Percentiles rank a stretch among this genome's conserved stretches.
Conservation (phyloP, 257 asterid genomes). For the Solanum rostratum region DNA sequence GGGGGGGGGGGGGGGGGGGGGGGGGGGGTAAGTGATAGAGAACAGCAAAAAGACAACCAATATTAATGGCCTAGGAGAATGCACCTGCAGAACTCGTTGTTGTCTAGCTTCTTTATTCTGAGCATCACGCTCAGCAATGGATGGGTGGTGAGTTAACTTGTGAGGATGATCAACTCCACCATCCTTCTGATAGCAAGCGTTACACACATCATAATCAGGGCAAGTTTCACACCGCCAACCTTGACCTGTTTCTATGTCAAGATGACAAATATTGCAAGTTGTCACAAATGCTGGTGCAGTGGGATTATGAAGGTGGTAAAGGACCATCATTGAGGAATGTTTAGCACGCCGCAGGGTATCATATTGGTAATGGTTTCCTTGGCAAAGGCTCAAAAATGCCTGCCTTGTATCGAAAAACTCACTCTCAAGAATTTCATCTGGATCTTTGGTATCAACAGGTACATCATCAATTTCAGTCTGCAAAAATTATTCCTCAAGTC, state of each 20-base stretch:
- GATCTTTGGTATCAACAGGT: slow-evolving; percentile 73
- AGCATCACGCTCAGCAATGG: slow-evolving; percentile 69
- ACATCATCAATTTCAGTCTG: slow-evolving; percentile 66
- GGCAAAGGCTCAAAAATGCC: slow-evolving; percentile 94
- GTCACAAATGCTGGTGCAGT: slow-evolving; percentile 93
- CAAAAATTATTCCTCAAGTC: slow-evolving; percentile 12
- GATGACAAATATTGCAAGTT: slow-evolving; percentile 57
- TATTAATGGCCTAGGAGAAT: not conserved
- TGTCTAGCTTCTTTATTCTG: slow-evolving; percentile 93
- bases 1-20: not conserved
- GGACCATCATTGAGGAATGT: slow-evolving; percentile 98
- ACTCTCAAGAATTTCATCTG: slow-evolving; percentile 83
- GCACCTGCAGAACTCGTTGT: slow-evolving; percentile 77
- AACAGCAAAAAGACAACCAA: not conserved
- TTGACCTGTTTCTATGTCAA: slow-evolving; percentile 90
- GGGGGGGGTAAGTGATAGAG: not conserved
- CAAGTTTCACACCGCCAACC: slow-evolving; percentile 99
- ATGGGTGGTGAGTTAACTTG: slow-evolving; percentile 63
- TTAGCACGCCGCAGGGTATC: slow-evolving; percentile 97
- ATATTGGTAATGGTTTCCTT: slow-evolving; percentile 96
- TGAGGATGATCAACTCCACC: slow-evolving; percentile 87
- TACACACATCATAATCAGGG: slow-evolving; percentile 89
- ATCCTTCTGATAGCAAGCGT: slow-evolving; percentile 75
- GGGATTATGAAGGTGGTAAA: slow-evolving; percentile 97
- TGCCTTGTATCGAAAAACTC: slow-evolving; percentile 99